Base-by-base conservation (phyloP, 352 stramenopile species). In the Pythium guiyangense region DNA sequence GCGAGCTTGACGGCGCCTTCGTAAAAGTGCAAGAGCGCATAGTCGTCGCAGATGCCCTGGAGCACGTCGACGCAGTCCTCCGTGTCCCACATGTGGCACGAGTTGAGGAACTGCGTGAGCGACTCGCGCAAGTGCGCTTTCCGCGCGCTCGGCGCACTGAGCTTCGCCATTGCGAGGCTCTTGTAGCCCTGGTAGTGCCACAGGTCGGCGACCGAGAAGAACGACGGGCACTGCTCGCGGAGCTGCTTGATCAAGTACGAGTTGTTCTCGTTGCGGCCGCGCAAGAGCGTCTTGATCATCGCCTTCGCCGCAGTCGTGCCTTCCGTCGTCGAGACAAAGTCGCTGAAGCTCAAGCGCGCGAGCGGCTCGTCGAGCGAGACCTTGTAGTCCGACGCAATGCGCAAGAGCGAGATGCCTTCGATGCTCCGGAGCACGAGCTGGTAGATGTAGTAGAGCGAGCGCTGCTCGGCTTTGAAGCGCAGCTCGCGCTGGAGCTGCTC, bases 181-280 rank as follows among this genome's bases (percentile, higher is more conserved):
- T 87, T 85, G 68, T 92, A 93, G 10, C 85, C 85, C 49, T 94
- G 85, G 62, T 92, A 93, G 59, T 92, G 79, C 70, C 77, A 90
- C 46, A 92, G 52, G 34, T 94, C 85, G 22, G 76, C 74, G 26
- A 93, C 81, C 3, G 79, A 88, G 57, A 94, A 94, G 58, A 86
- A 92, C 20, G 80, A 86, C 18, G 85, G 85, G 37, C 85, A 93
- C 67, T 94, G 80, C 39, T 90, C 79, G 10, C 77, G 79, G n/a
- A 94, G 73, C 53, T 91, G 82, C 63, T 90, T 84, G 26, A 92
- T 83, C 37, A 94, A 45, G 57, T 86, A 85, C 60, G 86, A 71
- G 60, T 91, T 92, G 67, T 88, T 88, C 47, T 92, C 83, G 65
- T 91, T 86, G 44, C 76, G 71, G 9, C 74, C 79, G 50, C 80